Base-by-base conservation (phyloP, 108 stramenopile genomes). In the Skeletonema grethae region DNA sequence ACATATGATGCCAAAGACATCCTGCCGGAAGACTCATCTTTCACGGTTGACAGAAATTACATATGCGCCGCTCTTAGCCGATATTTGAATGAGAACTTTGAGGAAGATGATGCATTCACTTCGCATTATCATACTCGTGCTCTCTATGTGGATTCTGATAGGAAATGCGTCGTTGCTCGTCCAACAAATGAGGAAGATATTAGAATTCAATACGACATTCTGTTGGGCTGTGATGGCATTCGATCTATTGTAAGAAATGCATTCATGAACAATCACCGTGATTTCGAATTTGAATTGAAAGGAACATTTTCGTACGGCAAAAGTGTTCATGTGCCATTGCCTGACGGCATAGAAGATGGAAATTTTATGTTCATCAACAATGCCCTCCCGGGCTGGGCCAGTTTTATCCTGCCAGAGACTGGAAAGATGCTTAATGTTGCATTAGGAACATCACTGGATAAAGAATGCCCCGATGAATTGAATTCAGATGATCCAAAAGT, bases 211-310 rank as follows among this genome's bases (percentile, higher is more conserved):
- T 84, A 84, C 39, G 83, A 84, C 38, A 29, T 80, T 4, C 32
- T 84, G 2, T 20, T 84, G 18, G 83, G 83, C n/a, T 77, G 76
- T 53, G 83, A 84, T 57, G 83, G 83, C 3, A 69, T 84, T 15
- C 73, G 83, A 32, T 66, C 63, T 7, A 41, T 65, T 16, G 83
- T 84, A 2, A 41, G 83, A 29, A 74, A 80, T 73, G 78, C 78
- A 15, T 53, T 84, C 34, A 60, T 73, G 7, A 79, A 58, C 31
- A 30, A 36, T 11, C 78, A 83, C 43, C 67, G 72, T 32, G 65
- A 70, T 59, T 83, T 83, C 63, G 61, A 68, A 45, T 66, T 67
- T 32, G 65, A 72, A 53, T 36, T 75, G 6, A 31, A 53, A 6
- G 82, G 78, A 48, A 83, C 78, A 20, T 83, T 79, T 53, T 29